Evolutionary conservation across 2,329 filamentous ascomycete genomes (phyloP).

Genomic region (Aspergillus piperis): DNA sequence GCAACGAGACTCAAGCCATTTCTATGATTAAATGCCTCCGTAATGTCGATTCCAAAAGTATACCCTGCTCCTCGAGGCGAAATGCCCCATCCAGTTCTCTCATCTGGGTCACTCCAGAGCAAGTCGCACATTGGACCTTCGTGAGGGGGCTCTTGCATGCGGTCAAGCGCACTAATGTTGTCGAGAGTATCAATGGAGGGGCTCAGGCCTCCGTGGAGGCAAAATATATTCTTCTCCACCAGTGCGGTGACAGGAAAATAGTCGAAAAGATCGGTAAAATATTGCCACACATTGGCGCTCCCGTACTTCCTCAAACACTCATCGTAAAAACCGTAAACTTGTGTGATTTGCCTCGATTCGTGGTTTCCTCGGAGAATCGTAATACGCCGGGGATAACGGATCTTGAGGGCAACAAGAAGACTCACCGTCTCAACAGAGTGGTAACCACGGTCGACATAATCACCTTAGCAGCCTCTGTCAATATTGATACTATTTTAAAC

Average conservation of each 20-base stretch:
- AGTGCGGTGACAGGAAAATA: constrained; percentile 95
- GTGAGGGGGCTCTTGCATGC: constrained; percentile 97
- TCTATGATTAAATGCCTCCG: constrained; percentile 98
- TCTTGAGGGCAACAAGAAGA: constrained; percentile 93
- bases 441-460: constrained; percentile 98
- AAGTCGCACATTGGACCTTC: constrained; percentile 98
- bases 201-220: constrained; percentile 92
- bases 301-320: constrained; percentile 98
- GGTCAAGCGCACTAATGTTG: constrained; percentile 91
- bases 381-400: constrained; percentile 95
- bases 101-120: constrained; percentile 97
- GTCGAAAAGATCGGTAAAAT: constrained; percentile 97
- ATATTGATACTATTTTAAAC: too few species aligned
- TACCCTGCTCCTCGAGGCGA: constrained; percentile 92
- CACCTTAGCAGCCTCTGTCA: constrained; percentile 67
- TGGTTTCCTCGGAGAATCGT: constrained; percentile 98
- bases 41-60: constrained; percentile 96
- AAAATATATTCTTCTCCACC: constrained; percentile 99
- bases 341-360: constrained; percentile 97
- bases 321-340: constrained; percentile 99
- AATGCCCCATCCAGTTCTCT: constrained; percentile 94
- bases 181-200: constrained; percentile 95
- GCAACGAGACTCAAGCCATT: constrained; percentile 95
- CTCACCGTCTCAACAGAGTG: constrained; percentile 99
- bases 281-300: constrained; percentile 99